Evolutionary conservation across 345 rosid species (phyloP).

Genomic region (Aquilaria sinensis): DNA sequence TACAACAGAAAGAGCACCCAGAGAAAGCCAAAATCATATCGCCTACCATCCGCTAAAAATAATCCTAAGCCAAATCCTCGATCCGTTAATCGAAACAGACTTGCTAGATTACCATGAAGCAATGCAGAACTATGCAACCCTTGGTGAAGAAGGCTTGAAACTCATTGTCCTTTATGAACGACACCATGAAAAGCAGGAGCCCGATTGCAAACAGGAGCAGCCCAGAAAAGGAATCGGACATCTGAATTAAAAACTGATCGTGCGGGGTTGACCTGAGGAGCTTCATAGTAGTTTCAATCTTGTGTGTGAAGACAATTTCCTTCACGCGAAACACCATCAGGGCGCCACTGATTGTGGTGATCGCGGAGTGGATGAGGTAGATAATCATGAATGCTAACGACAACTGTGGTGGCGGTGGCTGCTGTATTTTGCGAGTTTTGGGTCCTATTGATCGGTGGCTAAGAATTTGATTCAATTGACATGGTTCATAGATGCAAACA

Average conservation of each 20-base stretch:
- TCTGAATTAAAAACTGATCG: conserved; percentile 57
- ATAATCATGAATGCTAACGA: too few relatives aligned
- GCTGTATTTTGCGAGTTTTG: too few relatives aligned
- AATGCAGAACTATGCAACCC: conserved; percentile 50
- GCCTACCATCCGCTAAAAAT: conserved; percentile 49
- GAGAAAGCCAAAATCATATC: conserved; percentile 49
- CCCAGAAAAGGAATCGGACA: conserved; percentile 73
- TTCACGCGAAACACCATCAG: conserved; percentile 67
- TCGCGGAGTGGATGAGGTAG: conserved; percentile 56
- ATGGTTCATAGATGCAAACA: conserved; percentile 8
- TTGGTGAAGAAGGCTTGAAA: conserved; percentile 61
- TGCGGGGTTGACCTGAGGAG: conserved; percentile 59
- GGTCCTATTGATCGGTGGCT: too few relatives aligned
- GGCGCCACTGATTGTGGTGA: conserved; percentile 54
- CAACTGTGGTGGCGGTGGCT: too few relatives aligned
- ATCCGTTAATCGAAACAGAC: conserved; percentile 46
- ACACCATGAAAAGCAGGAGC: conserved; percentile 53
- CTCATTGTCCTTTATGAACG: conserved; percentile 49
- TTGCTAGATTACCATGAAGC: conserved; percentile 51
- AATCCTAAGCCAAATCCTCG: conserved; percentile 59
- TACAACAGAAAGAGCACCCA: conserved; percentile 59
- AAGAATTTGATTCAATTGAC: too few relatives aligned
- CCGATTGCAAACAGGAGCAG: conserved; percentile 57
- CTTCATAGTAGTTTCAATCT: conserved; percentile 36
- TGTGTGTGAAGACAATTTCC: conserved; percentile 56